These are phyloP conservation scores for Gossypium davidsonii DNA, from an alignment of 441 rosid species.

Conservation along the genomic window DNA sequence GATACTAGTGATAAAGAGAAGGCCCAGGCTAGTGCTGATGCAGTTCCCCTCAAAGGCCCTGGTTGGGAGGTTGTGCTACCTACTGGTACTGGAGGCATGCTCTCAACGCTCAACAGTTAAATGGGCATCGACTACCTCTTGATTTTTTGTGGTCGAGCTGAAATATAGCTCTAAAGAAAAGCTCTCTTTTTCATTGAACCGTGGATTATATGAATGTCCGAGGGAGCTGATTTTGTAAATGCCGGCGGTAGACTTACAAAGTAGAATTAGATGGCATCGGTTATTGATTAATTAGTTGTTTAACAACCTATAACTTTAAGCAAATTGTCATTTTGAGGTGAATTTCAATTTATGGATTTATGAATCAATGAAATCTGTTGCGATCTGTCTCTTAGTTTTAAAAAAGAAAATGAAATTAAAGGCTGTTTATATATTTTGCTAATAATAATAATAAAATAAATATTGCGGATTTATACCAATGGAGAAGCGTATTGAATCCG, in stretches of 20 bases:
- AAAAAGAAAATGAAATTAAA: no score
- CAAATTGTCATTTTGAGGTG: background rate
- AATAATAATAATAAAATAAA: no score
- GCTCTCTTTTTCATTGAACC: background rate
- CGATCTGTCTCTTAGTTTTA: background rate
- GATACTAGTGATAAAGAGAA: slow-evolving; percentile 22
- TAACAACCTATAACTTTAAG: background rate
- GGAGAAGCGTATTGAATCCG: no score
- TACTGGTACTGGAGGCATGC: slow-evolving; percentile 64
- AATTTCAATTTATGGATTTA: background rate
- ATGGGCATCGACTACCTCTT: background rate
- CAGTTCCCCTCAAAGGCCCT: slow-evolving; percentile 74
- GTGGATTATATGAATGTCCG: background rate
- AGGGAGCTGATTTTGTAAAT: slow-evolving; percentile 8
- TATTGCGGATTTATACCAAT: no score
- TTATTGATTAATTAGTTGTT: background rate
- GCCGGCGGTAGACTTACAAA: background rate
- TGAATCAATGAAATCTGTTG: background rate
- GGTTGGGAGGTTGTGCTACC: slow-evolving; percentile 97
- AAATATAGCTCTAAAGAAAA: background rate
- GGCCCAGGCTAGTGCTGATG: slow-evolving; percentile 16
- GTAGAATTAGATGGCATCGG: background rate
- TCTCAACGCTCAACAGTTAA: slow-evolving; percentile 72
- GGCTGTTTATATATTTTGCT: no score
- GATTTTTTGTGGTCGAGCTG: background rate